Conservation (phyloP, 805 yeast genomes). For the Zygosaccharomyces rouxii region DNA sequence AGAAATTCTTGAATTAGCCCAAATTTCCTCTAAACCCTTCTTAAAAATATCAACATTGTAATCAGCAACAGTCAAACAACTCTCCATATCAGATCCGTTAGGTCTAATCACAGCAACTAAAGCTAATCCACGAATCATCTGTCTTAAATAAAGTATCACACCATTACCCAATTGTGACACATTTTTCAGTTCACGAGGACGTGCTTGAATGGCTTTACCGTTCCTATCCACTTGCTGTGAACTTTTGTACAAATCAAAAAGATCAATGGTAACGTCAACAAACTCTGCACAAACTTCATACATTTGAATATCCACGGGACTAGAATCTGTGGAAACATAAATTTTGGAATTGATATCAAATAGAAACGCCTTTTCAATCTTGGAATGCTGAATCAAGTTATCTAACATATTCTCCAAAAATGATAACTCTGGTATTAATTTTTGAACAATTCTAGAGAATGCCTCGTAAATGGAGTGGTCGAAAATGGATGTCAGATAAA, state of each 20-base stretch:
- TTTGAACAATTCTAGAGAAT: slow-evolving; percentile 87
- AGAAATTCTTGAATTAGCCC: slow-evolving; percentile 36
- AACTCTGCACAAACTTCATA: slow-evolving; percentile 97
- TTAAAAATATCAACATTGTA: slow-evolving; percentile 82
- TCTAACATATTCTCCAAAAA: slow-evolving; percentile 84
- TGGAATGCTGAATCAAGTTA: slow-evolving; percentile 79
- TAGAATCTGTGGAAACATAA: slow-evolving; percentile 92
- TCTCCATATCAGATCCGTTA: slow-evolving; percentile 48
- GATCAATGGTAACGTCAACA: slow-evolving; percentile 87
- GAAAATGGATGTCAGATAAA: slow-evolving; percentile 87
- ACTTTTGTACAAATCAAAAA: slow-evolving; percentile 63
- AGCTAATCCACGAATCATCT: slow-evolving; percentile 90
- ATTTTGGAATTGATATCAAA: slow-evolving; percentile 91
- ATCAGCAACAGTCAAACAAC: slow-evolving; percentile 66
- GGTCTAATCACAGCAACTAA: slow-evolving; percentile 79
- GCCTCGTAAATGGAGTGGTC: slow-evolving; percentile 97
- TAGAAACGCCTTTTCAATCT: slow-evolving; percentile 86
- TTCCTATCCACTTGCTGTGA: slow-evolving; percentile 10
- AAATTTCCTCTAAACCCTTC: slow-evolving; percentile 65
- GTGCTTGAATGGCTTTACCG: slow-evolving; percentile 3
- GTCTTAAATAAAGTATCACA: slow-evolving; percentile 74
- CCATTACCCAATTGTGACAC: slow-evolving; percentile 79
- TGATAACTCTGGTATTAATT: slow-evolving; percentile 83
- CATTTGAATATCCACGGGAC: slow-evolving; percentile 91
- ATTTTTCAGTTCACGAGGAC: slow-evolving; percentile 49